Base-by-base conservation (phyloP, 768 basidiomycete species). In the Leccinellum albellum region DNA sequence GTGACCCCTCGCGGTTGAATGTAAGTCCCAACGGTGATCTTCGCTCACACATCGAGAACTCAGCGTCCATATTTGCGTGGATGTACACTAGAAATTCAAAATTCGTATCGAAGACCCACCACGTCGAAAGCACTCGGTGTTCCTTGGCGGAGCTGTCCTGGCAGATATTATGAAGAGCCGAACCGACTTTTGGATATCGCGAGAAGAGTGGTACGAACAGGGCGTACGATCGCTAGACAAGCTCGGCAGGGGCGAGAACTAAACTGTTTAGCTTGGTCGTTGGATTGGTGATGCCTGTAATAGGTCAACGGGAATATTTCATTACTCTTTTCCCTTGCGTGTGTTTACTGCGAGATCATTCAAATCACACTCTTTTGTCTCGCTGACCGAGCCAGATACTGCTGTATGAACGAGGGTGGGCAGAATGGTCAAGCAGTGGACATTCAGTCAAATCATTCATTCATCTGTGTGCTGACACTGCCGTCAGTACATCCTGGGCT, bases 61-160 rank as follows among this genome's bases (percentile, higher is more conserved):
- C 6, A 40, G 45, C 29, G 31, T 51, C 33, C 17, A 9, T 20
- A 29, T 31, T 6, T 6, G 17, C 6, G n/a, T n/a, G 23, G 17
- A 8, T 6, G 6, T 7, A 21, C 21, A 28, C 21, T 69, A 99
- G 96, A 96, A 98, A 88, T 98, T 99, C 82, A 98, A 99, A 80
- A 95, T 98, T 71, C 86, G 88, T 47, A 98, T 98, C 65, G 96
- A 99, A 73, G 97, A 98, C 74, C 94, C 96, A 28, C 97, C 97
- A 29, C 88, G 94, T 68, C 84, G 97, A 69, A 98, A 98, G 75
- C 96, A 98, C 74, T 97, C 97, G 95, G 96, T 98, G 35, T 98
- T 98, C 87, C 83, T 98, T 8, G 97, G 97, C 24, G 97, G 97
- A 48, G 96, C 94, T n/a, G 96, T 98, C 6, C 78, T 99, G 29